Evolutionary conservation across 495 filamentous ascomycete genomes (phyloP).

Genomic region (Xylaria sp.): DNA sequence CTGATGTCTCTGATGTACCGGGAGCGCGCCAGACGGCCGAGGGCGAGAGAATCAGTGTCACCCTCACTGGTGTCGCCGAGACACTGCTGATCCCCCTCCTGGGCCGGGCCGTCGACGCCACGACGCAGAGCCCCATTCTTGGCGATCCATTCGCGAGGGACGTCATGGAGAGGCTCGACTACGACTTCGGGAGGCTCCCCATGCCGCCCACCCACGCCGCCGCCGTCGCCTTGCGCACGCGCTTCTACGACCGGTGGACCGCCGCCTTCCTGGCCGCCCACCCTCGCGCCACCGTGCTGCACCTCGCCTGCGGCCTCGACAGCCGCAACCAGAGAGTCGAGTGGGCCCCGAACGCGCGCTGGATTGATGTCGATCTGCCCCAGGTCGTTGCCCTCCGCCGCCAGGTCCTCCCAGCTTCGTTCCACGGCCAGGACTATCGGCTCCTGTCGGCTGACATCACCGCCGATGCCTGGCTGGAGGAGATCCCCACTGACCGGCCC

Average conservation of each 20-base stretch:
- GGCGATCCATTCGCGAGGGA: constrained; percentile 18
- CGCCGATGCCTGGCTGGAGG: constrained; percentile 22
- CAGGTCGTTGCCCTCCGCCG: constrained; percentile 27
- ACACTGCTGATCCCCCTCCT: constrained; percentile 26
- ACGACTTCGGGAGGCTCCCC: constrained; percentile 24
- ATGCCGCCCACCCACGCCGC: constrained; percentile 20
- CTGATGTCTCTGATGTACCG: not conserved
- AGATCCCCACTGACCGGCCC: constrained; percentile 7
- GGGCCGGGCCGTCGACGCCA: constrained; percentile 18
- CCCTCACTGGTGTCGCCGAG: constrained; percentile 23
- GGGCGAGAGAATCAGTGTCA: constrained; percentile 14
- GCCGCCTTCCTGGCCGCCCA: constrained; percentile 19
- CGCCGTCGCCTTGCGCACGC: constrained; percentile 21
- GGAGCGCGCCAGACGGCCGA: constrained; percentile 5
- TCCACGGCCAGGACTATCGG: constrained; percentile 25
- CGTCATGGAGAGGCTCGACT: constrained; percentile 29
- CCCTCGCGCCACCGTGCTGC: constrained; percentile 24
- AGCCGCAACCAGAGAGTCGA: constrained; percentile 28
- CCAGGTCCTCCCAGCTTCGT: constrained; percentile 16
- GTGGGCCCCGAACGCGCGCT: constrained; percentile 13
- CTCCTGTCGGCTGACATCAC: constrained; percentile 20
- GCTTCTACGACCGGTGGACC: constrained; percentile 26
- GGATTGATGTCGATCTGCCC: constrained; percentile 30
- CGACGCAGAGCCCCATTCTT: constrained; percentile 17
- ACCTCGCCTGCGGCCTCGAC: constrained; percentile 27